Percentiles rank a stretch among this genome's conserved stretches.
Conservation (phyloP, 768 basidiomycete genomes). For the Pulveroboletus sp. region DNA sequence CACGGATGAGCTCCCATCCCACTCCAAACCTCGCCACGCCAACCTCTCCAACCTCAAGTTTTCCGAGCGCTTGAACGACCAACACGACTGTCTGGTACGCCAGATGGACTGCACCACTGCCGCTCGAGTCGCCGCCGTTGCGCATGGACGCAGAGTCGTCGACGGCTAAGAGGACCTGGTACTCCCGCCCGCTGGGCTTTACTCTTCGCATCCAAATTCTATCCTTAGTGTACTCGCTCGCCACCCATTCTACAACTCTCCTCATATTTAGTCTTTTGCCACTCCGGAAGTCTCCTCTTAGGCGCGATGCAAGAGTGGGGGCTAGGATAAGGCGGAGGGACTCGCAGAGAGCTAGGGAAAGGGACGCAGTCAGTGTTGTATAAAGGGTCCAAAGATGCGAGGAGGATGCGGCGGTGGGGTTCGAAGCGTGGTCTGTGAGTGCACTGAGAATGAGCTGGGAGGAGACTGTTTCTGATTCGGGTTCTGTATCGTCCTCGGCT, state of each 20-base stretch:
- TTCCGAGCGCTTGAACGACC: conserved; percentile 83
- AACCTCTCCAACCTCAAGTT: conserved; percentile 94
- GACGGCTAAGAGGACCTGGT: conserved; percentile 89
- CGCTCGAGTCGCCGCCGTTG: conserved; percentile 13
- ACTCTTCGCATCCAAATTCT: conserved; percentile 98
- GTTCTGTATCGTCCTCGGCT: conserved; percentile 26
- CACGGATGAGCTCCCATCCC: conserved; percentile 80
- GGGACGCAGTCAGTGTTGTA: conserved; percentile 82
- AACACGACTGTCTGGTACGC: conserved; percentile 92
- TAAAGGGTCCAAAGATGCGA: conserved; percentile 88
- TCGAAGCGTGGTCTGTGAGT: conserved; percentile 15
- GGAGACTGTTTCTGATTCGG: conserved; percentile 14
- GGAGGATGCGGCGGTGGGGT: conserved; percentile 34
- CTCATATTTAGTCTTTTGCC: conserved; percentile 99
- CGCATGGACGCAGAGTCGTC: conserved; percentile 96
- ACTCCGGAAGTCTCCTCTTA: conserved; percentile 95
- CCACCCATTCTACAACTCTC: conserved; percentile 96
- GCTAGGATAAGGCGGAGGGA: conserved; percentile 95
- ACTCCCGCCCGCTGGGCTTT: conserved; percentile 88
- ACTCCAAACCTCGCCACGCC: conserved; percentile 89
- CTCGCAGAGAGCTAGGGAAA: conserved; percentile 90
- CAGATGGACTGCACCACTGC: conserved; percentile 56
- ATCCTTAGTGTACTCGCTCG: conserved; percentile 98
- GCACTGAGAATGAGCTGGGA: conserved; percentile 20
- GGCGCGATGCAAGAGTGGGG: conserved; percentile 87